Conservation (phyloP, 805 yeast genomes). For the Nadsonia fulvescens region DNA sequence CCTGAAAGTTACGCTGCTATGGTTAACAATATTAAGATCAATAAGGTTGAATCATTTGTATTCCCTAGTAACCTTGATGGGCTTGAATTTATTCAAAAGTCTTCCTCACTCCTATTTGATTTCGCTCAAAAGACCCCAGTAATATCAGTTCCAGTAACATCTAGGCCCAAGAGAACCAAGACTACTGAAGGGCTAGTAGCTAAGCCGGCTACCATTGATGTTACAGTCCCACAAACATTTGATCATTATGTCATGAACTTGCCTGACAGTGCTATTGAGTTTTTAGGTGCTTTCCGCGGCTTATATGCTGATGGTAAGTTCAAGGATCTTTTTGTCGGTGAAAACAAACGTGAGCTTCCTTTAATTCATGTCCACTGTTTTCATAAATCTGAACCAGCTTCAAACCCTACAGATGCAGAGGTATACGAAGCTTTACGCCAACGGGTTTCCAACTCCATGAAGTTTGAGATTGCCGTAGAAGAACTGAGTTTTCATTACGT, state of each 20-base stretch:
- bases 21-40: conserved; percentile 39
- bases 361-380: conserved; percentile 79
- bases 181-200: too few relatives aligned
- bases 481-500: conserved; percentile 58
- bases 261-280: conserved; percentile 82
- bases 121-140: too few relatives aligned
- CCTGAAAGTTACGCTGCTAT: conserved; percentile 70
- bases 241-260: conserved; percentile 84
- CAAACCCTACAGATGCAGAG: conserved; percentile 50
- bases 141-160: conserved; percentile 5
- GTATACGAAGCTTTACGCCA: conserved; percentile 45
- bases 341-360: too few relatives aligned
- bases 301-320: too few relatives aligned
- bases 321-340: too few relatives aligned
- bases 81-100: conserved; percentile 45
- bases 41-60: conserved; percentile 45
- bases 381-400: conserved; percentile 67
- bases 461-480: conserved; percentile 27
- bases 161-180: conserved; percentile 3
- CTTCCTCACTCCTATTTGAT: conserved; percentile 16
- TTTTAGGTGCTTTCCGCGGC: conserved; percentile 62
- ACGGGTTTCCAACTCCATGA: conserved; percentile 30
- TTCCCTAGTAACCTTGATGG: conserved; percentile 63
- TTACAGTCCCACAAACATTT: conserved; percentile 34
- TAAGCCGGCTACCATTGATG: too few relatives aligned